A percentile compares a stretch with the other conserved stretches of the same genome.
phyloP scores from a whole-genome alignment of 306 rosid species.

The Trifolium pratense region DNA sequence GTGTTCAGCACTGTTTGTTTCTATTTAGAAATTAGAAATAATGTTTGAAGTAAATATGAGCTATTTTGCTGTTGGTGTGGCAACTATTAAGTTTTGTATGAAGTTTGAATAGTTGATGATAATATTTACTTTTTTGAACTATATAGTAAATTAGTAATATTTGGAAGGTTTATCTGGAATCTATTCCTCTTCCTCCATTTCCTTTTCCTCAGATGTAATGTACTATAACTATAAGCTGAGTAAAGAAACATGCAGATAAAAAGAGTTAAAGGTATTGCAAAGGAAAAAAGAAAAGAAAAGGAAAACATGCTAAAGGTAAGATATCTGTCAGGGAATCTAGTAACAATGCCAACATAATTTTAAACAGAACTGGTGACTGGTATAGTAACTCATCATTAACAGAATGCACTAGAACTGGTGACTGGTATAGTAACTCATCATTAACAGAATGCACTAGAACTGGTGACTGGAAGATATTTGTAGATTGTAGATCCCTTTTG shows the following conservation, averaged over 20 bases:
- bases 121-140: constrained; percentile 17
- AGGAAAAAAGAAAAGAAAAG: neutral
- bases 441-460: too few relatives aligned
- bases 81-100: neutral
- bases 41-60: constrained; percentile 24
- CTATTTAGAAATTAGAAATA: constrained; percentile 29
- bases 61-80: neutral
- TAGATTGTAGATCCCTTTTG: too few relatives aligned
- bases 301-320: neutral
- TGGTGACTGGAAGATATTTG: too few relatives aligned
- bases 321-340: neutral
- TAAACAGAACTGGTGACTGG: neutral
- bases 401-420: too few relatives aligned
- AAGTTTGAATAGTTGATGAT: constrained; percentile 3
- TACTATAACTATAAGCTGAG: neutral
- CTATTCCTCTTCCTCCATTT: neutral
- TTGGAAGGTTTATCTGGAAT: neutral
- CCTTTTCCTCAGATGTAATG: neutral
- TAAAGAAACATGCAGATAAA: neutral
- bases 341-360: neutral
- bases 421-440: too few relatives aligned
- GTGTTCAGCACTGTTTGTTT: constrained; percentile 14
- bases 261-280: neutral
- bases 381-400: neutral
- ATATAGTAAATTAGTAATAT: neutral